These are phyloP conservation scores for Boletus rufocinnamomeus DNA, from an alignment of 768 basidiomycete species.

Conservation along the genomic window DNA sequence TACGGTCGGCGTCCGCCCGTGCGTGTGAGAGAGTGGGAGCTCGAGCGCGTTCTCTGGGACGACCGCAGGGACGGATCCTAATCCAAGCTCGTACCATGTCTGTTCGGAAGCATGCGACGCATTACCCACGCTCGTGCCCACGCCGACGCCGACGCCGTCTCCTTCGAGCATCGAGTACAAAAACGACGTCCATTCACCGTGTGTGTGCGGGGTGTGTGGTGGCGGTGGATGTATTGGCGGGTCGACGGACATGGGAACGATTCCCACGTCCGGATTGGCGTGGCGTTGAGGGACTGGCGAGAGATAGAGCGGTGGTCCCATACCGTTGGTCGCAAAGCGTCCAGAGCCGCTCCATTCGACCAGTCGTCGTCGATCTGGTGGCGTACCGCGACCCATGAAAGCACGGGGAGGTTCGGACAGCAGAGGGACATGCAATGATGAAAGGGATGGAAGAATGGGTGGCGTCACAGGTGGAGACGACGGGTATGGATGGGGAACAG, in stretches of 20 bases:
- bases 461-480: conserved; percentile 10
- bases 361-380: conserved; percentile 33
- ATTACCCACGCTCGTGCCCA: conserved; percentile 8
- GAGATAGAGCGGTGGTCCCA: conserved; percentile 30
- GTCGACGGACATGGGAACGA: conserved; percentile 28
- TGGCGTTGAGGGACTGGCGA: conserved; percentile 28
- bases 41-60: conserved; percentile 11
- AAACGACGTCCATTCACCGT: conserved; percentile 37
- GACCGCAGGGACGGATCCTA: conserved; percentile 19
- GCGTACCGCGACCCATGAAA: conserved; percentile 38
- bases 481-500: conserved; percentile 4
- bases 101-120: conserved; percentile 13
- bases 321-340: conserved; percentile 19
- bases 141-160: conserved; percentile 24
- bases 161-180: conserved; percentile 37
- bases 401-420: conserved; percentile 36
- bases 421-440: conserved; percentile 35
- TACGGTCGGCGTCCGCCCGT: background rate
- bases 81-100: conserved; percentile 35
- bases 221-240: conserved; percentile 7
- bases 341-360: conserved; percentile 32
- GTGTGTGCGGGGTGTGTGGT: conserved; percentile 7
- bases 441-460: conserved; percentile 26
- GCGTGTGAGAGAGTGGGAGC: conserved; percentile 16
- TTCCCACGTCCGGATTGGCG: conserved; percentile 12